Percentiles rank a stretch among this genome's conserved stretches.
phyloP scores from a whole-genome alignment of 345 rosid genomes.

The Garcia nutans region DNA sequence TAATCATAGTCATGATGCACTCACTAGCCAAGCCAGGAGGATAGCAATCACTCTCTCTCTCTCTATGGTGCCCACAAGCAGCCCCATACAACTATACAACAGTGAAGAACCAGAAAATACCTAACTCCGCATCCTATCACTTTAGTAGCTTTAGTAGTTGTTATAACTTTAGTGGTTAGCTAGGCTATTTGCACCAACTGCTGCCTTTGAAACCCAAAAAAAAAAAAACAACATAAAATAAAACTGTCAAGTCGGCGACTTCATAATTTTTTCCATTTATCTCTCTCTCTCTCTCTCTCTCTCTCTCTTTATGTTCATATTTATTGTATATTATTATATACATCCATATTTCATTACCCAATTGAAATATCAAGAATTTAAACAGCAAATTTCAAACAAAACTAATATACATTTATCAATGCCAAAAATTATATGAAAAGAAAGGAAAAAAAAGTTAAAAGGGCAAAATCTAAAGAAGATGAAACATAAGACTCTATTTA shows the following conservation, averaged over 20 bases:
- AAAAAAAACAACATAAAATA: neutral
- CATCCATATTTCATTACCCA: too few species aligned
- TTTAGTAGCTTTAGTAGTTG: constrained; percentile 52
- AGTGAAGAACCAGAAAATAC: constrained; percentile 37
- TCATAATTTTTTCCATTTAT: too few species aligned
- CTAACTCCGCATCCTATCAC: constrained; percentile 39
- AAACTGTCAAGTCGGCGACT: neutral
- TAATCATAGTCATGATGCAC: constrained; percentile 18
- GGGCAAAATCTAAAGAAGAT: neutral
- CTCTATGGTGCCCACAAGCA: constrained; percentile 16
- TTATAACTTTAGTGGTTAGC: constrained; percentile 43
- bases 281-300: too few species aligned
- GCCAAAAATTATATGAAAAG: neutral
- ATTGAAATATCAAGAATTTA: too few species aligned
- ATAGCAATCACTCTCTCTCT: constrained; percentile 17
- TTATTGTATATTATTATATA: too few species aligned
- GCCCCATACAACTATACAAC: constrained; percentile 7
- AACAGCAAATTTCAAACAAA: too few species aligned
- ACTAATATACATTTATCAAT: too few species aligned
- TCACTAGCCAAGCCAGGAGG: neutral
- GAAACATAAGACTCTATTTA: neutral
- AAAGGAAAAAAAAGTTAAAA: neutral
- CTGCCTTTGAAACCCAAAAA: constrained; percentile 40
- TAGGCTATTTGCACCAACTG: constrained; percentile 44
- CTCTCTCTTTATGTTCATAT: too few species aligned